Evolutionary conservation across 2,329 filamentous ascomycete species (phyloP).

Genomic region (Sporothrix globosa): DNA sequence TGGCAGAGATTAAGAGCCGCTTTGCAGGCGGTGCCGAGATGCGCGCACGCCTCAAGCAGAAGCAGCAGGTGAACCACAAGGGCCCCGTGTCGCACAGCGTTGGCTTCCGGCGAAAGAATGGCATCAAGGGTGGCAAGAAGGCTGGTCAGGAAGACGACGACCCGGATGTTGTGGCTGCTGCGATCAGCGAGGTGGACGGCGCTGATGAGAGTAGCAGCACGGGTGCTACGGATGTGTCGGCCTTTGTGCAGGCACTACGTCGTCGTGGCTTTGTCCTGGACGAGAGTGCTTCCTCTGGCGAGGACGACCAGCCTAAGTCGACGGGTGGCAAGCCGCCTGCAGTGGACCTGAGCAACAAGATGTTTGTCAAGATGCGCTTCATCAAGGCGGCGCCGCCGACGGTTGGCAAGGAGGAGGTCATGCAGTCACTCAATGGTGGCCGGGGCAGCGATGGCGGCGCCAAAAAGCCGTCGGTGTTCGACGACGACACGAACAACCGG

Average conservation of each 20-base stretch:
- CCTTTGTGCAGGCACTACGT: conserved; percentile 81
- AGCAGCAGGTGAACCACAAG: conserved; percentile 44
- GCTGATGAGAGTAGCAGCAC: conserved; percentile 66
- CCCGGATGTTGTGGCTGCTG: conserved; percentile 72
- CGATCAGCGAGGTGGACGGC: conserved; percentile 62
- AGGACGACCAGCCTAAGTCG: conserved; percentile 45
- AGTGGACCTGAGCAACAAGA: conserved; percentile 86
- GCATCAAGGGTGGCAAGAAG: conserved; percentile 49
- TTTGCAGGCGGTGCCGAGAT: conserved; percentile 60
- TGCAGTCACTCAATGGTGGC: conserved; percentile 23
- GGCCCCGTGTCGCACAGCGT: conserved; percentile 68
- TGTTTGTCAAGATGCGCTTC: conserved; percentile 98
- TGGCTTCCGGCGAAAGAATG: conserved; percentile 55
- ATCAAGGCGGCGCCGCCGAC: conserved; percentile 76
- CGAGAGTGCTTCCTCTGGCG: conserved; percentile 46
- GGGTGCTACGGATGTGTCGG: conserved; percentile 80
- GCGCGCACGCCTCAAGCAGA: conserved; percentile 36
- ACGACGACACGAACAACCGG: conserved; percentile 60
- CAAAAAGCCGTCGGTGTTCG: conserved; percentile 59
- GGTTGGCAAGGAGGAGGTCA: conserved; percentile 71
- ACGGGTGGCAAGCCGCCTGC: conserved; percentile 49
- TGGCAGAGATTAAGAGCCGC: conserved; percentile 93
- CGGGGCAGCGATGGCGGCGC: conserved; percentile 32
- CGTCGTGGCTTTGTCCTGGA: conserved; percentile 82
- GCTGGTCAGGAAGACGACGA: conserved; percentile 54